Conservation (phyloP, 2,329 filamentous ascomycete genomes). For the Lomentospora prolificans region DNA sequence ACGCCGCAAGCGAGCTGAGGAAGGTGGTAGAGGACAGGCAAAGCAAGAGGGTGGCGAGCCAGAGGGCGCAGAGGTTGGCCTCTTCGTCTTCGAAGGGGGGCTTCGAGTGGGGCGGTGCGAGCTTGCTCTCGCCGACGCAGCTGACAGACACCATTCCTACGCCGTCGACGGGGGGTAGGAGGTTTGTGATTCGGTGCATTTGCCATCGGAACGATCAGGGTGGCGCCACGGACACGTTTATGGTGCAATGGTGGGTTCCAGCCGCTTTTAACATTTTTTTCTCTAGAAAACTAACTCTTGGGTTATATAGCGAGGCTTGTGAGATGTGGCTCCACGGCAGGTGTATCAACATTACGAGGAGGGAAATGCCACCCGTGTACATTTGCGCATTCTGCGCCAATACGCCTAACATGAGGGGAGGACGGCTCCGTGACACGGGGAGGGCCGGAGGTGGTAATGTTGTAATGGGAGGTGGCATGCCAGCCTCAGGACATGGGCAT, state of each 20-base stretch:
- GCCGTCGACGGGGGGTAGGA: conserved; percentile 30
- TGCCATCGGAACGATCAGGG: conserved; percentile 37
- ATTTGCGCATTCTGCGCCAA: conserved; percentile 55
- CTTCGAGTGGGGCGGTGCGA: conserved; percentile 2
- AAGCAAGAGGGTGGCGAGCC: conserved; percentile 23
- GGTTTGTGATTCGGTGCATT: conserved; percentile 43
- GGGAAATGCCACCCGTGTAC: conserved; percentile 49
- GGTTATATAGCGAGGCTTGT: conserved; percentile 44
- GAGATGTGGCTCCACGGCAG: conserved; percentile 56
- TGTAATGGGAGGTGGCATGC: conserved; percentile 11
- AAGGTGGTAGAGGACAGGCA: conserved; percentile 46
- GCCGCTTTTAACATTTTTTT: background rate
- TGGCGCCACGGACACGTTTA: conserved; percentile 38
- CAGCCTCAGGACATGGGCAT: conserved; percentile 16
- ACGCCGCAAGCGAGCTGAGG: conserved; percentile 50
- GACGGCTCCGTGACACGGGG: conserved; percentile 27
- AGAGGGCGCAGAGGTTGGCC: conserved; percentile 10
- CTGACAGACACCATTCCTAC: conserved; percentile 35
- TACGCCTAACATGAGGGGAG: conserved; percentile 43
- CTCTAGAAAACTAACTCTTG: background rate
- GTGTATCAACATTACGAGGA: conserved; percentile 49
- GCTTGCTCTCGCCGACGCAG: conserved; percentile 38
- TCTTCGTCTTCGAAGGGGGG: background rate
- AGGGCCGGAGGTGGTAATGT: conserved; percentile 12
- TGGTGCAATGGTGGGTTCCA: conserved; percentile 53